A percentile compares a stretch with the other conserved stretches of the same genome.
Conservation (phyloP, 768 basidiomycete species). For the Amanita brunnescens region DNA sequence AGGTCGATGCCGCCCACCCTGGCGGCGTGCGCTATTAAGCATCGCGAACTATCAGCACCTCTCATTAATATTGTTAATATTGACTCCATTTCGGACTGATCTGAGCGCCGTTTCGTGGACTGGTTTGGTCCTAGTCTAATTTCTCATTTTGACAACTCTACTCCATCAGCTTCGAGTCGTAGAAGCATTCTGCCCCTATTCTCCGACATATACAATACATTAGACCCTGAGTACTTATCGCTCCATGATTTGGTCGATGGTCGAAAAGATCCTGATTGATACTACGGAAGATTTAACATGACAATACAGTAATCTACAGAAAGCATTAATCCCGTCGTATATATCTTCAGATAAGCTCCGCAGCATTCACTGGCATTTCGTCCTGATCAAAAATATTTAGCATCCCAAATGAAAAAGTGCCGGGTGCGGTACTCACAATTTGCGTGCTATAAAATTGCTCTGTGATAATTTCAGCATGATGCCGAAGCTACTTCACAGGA, state of each 20-base stretch:
- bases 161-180: too few relatives aligned
- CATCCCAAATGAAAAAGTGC: not conserved
- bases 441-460: conserved; percentile 97
- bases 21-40: too few relatives aligned
- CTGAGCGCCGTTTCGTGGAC: not conserved
- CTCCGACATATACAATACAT: too few relatives aligned
- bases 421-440: conserved; percentile 48
- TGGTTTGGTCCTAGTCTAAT: not conserved
- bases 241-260: not conserved
- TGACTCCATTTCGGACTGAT: too few relatives aligned
- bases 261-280: not conserved
- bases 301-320: conserved; percentile 12
- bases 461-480: conserved; percentile 20
- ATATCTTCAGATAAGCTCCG: conserved; percentile 72
- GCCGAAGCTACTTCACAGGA: not conserved
- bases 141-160: too few relatives aligned
- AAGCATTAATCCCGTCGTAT: conserved; percentile 2
- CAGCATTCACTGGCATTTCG: conserved; percentile 98
- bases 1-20: not conserved
- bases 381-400: conserved; percentile 44
- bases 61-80: too few relatives aligned
- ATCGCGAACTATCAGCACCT: too few relatives aligned
- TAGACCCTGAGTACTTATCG: too few relatives aligned
- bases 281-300: conserved; percentile 1
- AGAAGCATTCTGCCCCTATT: too few relatives aligned